A percentile compares a stretch with the other conserved stretches of the same genome.
phyloP scores from a whole-genome alignment of 495 filamentous ascomycete genomes.

The Parmelia sp. region DNA sequence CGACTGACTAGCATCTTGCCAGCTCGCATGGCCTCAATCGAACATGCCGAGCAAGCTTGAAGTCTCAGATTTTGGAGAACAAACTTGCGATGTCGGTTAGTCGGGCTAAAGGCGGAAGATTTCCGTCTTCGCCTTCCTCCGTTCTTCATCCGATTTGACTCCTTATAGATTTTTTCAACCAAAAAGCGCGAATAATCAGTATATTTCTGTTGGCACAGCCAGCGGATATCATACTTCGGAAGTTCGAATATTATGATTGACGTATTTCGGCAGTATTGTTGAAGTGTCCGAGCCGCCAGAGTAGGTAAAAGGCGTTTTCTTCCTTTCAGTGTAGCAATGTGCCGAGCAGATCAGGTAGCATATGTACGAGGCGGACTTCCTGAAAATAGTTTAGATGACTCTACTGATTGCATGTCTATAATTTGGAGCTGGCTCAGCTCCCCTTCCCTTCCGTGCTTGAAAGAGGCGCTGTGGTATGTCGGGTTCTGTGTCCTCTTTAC shows the following conservation, averaged over 20 bases:
- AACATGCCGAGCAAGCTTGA: no score
- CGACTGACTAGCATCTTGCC: neutral
- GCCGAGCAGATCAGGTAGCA: neutral
- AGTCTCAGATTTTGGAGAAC: no score
- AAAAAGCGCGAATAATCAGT: no score
- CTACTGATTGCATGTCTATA: constrained; percentile 25
- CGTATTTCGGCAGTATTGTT: neutral
- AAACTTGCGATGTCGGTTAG: no score
- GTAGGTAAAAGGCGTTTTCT: neutral
- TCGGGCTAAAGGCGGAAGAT: neutral
- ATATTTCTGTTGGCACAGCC: no score
- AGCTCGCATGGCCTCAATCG: no score
- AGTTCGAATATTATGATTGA: no score
- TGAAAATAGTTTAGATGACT: constrained; percentile 60
- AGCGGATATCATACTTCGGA: no score
- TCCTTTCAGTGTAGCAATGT: neutral
- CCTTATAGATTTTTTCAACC: no score
- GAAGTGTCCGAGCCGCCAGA: neutral
- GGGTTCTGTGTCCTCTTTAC: no score
- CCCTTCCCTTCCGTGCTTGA: constrained; percentile 73
- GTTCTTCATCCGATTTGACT: no score
- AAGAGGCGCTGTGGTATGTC: constrained; percentile 45
- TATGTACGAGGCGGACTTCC: constrained; percentile 39
- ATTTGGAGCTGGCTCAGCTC: constrained; percentile 83
- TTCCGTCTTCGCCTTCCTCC: neutral